These are phyloP conservation scores for Phytophthora melonis DNA, from an alignment of 352 stramenopile species.

Conservation along the genomic window DNA sequence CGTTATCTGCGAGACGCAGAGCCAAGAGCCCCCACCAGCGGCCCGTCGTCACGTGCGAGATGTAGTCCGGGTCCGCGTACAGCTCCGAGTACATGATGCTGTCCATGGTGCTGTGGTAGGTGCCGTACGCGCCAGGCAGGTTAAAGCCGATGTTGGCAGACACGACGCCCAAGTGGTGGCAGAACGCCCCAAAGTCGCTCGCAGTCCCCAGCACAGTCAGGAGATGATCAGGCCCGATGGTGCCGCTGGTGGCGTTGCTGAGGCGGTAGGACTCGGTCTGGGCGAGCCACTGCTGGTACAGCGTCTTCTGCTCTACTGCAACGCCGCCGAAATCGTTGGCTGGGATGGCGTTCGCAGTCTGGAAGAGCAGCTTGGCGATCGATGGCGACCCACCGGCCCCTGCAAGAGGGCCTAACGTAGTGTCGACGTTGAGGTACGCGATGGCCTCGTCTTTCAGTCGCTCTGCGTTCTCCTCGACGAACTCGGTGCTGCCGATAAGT, in stretches of 20 bases:
- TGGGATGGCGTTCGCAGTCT: conserved; percentile 63
- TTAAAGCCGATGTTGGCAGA: conserved; percentile 74
- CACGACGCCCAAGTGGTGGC: conserved; percentile 83
- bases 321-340: conserved; percentile 53
- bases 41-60: conserved; percentile 50
- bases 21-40: conserved; percentile 64
- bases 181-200: conserved; percentile 79
- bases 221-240: conserved; percentile 49
- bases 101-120: conserved; percentile 90
- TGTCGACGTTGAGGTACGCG: conserved; percentile 90
- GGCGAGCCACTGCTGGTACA: conserved; percentile 51
- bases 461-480: conserved; percentile 70
- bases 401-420: conserved; percentile 64
- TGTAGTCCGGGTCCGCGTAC: conserved; percentile 61
- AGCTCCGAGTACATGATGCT: conserved; percentile 76
- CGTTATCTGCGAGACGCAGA: conserved; percentile 57
- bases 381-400: conserved; percentile 69
- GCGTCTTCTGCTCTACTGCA: conserved; percentile 28
- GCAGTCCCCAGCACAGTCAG: conserved; percentile 61
- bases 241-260: conserved; percentile 28
- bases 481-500: conserved; percentile 87
- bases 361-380: conserved; percentile 65
- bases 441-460: conserved; percentile 63
- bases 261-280: conserved; percentile 41
- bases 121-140: conserved; percentile 53